Conservation (phyloP, 768 basidiomycete genomes). For the Terana coerulea region DNA sequence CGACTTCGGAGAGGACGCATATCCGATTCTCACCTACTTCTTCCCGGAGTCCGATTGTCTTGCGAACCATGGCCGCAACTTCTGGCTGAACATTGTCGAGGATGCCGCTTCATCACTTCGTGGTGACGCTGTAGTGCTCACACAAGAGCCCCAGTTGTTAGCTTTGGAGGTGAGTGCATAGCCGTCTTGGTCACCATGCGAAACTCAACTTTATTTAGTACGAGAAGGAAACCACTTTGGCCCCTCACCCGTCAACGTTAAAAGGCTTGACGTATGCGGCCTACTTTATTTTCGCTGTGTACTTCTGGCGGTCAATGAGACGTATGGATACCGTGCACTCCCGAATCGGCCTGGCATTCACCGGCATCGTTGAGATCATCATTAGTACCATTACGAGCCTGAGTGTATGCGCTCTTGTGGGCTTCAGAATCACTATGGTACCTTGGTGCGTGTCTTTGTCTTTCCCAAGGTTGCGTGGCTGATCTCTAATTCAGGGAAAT, state of each 20-base stretch:
- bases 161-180: conserved; percentile 38
- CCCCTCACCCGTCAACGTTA: conserved; percentile 51
- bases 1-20: conserved; percentile 62
- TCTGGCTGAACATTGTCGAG: conserved; percentile 58
- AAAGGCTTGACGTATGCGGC: conserved; percentile 72
- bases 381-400: conserved; percentile 93
- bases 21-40: conserved; percentile 78
- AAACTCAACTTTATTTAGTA: conserved; percentile 36
- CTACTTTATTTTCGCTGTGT: conserved; percentile 71
- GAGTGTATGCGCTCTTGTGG: conserved; percentile 86
- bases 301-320: conserved; percentile 72
- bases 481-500: conserved; percentile 54
- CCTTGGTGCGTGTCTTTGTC: conserved; percentile 58
- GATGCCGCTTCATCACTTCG: conserved; percentile 32
- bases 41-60: conserved; percentile 75
- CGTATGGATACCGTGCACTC: conserved; percentile 86
- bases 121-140: conserved; percentile 35
- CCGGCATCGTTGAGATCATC: conserved; percentile 86
- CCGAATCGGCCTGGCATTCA: conserved; percentile 86
- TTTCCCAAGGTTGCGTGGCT: background rate
- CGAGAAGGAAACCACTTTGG: conserved; percentile 43
- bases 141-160: conserved; percentile 40
- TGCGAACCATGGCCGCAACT: conserved; percentile 53
- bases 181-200: conserved; percentile 22
- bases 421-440: conserved; percentile 86